These are phyloP conservation scores for Trypanosomatidae sp. DNA, from an alignment of 208 protist species.

Conservation along the genomic window DNA sequence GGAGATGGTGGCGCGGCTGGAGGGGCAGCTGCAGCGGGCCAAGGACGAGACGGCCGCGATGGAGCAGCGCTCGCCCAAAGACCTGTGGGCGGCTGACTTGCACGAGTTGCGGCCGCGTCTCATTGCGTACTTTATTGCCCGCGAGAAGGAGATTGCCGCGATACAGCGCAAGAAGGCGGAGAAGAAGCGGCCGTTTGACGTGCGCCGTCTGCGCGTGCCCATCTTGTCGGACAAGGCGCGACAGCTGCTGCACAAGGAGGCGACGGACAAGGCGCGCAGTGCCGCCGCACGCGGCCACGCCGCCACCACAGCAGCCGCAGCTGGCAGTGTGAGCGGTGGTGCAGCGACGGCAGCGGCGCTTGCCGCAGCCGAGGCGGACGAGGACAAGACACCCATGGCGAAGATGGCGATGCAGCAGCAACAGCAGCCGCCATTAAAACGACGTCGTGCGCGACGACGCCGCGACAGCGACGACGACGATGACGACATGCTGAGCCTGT, in stretches of 20 bases:
- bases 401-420: no score
- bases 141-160: conserved; percentile 47
- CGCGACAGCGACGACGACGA: conserved; percentile 47
- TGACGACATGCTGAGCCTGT: conserved; percentile 3
- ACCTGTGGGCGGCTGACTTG: conserved; percentile 87
- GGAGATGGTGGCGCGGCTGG: conserved; percentile 92
- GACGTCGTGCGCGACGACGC: conserved; percentile 6
- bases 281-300: no score
- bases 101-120: conserved; percentile 50
- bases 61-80: conserved; percentile 49
- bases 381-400: background rate
- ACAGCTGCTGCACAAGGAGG: conserved; percentile 43
- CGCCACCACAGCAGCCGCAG: no score
- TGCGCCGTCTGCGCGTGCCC: conserved; percentile 54
- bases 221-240: conserved; percentile 80
- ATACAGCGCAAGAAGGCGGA: conserved; percentile 78
- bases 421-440: conserved; percentile 14
- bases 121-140: conserved; percentile 38
- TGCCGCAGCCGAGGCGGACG: conserved; percentile 4
- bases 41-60: conserved; percentile 69
- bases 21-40: conserved; percentile 70
- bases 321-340: conserved; percentile 1
- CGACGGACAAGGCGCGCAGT: conserved; percentile 34
- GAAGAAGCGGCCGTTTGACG: conserved; percentile 69
- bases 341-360: background rate